Conservation (phyloP, 768 basidiomycete species). For the Austroboletus festivus region DNA sequence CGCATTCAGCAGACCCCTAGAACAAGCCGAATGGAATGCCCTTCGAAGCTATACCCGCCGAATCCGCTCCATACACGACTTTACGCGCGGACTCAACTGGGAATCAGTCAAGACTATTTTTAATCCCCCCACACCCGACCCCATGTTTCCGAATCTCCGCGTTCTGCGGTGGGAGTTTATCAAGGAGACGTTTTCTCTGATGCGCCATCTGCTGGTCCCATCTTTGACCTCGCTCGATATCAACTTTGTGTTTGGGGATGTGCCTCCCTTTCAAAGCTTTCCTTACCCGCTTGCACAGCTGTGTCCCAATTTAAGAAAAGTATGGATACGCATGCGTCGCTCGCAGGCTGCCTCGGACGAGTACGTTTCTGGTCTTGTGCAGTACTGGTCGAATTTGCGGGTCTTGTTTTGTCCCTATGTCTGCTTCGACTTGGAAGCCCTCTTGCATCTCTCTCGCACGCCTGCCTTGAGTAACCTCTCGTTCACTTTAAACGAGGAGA, state of each 20-base stretch:
- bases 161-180: conserved; percentile 20
- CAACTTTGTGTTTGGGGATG: conserved; percentile 18
- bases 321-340: conserved; percentile 15
- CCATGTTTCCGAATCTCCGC: conserved; percentile 21
- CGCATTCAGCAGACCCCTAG: conserved; percentile 11
- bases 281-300: conserved; percentile 16
- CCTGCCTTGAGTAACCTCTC: conserved; percentile 10
- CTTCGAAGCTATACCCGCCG: conserved; percentile 11
- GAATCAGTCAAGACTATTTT: conserved; percentile 16
- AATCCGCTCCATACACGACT: conserved; percentile 11
- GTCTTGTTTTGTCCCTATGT: conserved; percentile 13
- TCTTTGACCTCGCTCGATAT: conserved; percentile 19
- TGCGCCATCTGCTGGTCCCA: conserved; percentile 13
- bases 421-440: conserved; percentile 11
- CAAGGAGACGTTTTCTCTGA: conserved; percentile 12
- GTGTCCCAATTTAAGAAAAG: conserved; percentile 13
- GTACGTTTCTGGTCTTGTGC: conserved; percentile 9
- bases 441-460: conserved; percentile 15
- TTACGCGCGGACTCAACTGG: conserved; percentile 16
- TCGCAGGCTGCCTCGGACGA: conserved; percentile 13
- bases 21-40: conserved; percentile 9
- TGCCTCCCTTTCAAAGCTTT: conserved; percentile 16
- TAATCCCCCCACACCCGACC: conserved; percentile 13
- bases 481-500: neutral
- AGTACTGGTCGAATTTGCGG: conserved; percentile 16